Evolutionary conservation across 208 protist genomes (phyloP).

Genomic region (Crithidia thermophila): DNA sequence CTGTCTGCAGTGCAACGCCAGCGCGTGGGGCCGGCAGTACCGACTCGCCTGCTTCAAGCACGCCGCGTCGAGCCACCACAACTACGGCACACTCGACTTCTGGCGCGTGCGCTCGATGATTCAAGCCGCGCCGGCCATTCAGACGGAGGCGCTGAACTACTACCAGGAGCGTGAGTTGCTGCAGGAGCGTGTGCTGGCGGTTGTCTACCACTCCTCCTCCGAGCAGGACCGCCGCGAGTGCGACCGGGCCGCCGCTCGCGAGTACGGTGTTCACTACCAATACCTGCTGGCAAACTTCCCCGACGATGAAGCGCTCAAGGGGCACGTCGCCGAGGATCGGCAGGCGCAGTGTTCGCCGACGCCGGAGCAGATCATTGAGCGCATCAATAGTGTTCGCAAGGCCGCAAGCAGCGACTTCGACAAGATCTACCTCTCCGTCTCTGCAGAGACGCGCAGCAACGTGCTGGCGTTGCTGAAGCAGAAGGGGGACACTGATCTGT

Average conservation of each 20-base stretch:
- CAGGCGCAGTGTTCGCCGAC: constrained; percentile 44
- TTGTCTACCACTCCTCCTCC: constrained; percentile 34
- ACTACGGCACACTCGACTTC: constrained; percentile 53
- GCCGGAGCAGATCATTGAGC: constrained; percentile 31
- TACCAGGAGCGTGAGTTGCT: constrained; percentile 16
- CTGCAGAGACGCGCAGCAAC: constrained; percentile 25
- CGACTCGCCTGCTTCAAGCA: constrained; percentile 29
- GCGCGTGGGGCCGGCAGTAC: constrained; percentile 18
- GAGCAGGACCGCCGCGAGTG: constrained; percentile 23
- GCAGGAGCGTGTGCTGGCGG: constrained; percentile 26
- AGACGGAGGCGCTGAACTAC: constrained; percentile 31
- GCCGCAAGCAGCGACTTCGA: constrained; percentile 9
- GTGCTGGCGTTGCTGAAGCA: constrained; percentile 29
- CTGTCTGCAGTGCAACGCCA: constrained; percentile 38
- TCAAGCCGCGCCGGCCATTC: constrained; percentile 27
- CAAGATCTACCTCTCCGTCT: constrained; percentile 43
- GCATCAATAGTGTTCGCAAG: constrained; percentile 18
- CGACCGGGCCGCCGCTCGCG: constrained; percentile 2
- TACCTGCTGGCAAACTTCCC: constrained; percentile 50
- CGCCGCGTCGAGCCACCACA: neutral
- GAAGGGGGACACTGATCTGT: constrained; percentile 19
- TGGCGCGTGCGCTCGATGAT: constrained; percentile 60
- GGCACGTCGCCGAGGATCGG: constrained; percentile 23
- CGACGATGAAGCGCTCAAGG: constrained; percentile 21
- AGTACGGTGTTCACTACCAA: constrained; percentile 54